phyloP scores from a whole-genome alignment of 2,329 filamentous ascomycete species.

The Shiraia sp. region DNA sequence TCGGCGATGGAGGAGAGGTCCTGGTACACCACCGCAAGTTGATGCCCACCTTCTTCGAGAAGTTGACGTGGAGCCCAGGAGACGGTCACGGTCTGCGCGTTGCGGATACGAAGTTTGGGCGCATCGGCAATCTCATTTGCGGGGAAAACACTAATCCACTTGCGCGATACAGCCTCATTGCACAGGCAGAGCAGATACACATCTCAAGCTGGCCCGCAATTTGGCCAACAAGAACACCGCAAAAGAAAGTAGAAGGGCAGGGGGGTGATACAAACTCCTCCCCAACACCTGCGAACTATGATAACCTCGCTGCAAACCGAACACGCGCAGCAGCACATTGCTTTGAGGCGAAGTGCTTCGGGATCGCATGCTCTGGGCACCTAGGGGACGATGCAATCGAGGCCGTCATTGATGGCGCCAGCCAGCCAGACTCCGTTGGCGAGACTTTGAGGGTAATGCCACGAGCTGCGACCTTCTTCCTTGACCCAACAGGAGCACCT shows the following conservation, averaged over 20 bases:
- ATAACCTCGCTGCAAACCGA: conserved; percentile 59
- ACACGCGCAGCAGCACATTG: conserved; percentile 59
- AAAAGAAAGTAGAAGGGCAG: neutral
- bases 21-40: conserved; percentile 59
- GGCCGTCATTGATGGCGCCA: conserved; percentile 32
- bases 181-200: conserved; percentile 60
- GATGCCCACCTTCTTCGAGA: conserved; percentile 62
- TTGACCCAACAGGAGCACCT: conserved; percentile 55
- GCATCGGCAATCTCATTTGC: conserved; percentile 57
- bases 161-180: conserved; percentile 57
- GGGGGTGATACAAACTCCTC: neutral
- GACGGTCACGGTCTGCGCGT: conserved; percentile 57
- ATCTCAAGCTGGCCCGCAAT: conserved; percentile 60
- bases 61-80: conserved; percentile 58
- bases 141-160: conserved; percentile 64
- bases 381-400: conserved; percentile 49
- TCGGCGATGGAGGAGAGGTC: conserved; percentile 50
- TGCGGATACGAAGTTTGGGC: conserved; percentile 51
- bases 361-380: conserved; percentile 53
- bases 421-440: conserved; percentile 29
- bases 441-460: conserved; percentile 45
- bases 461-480: conserved; percentile 54
- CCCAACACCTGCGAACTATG: conserved; percentile 48
- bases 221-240: conserved; percentile 53
- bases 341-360: conserved; percentile 63